phyloP scores from a whole-genome alignment of 306 rosid genomes.

The Quercus rubra region DNA sequence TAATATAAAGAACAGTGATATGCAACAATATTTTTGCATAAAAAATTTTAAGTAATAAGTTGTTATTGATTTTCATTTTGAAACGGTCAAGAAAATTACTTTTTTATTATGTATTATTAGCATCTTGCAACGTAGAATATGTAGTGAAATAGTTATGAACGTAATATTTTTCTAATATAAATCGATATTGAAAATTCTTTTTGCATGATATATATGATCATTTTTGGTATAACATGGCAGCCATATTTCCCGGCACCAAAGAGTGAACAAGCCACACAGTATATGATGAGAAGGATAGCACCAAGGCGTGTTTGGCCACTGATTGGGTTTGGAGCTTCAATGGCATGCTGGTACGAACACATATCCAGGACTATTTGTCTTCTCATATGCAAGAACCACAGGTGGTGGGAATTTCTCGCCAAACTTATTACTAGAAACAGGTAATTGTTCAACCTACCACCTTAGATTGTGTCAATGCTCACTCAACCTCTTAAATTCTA shows the following conservation, averaged over 20 bases:
- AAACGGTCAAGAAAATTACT: too few species aligned
- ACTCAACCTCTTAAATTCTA: background rate
- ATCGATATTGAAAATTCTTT: background rate
- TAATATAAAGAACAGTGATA: too few species aligned
- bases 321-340: conserved; percentile 67
- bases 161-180: too few species aligned
- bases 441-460: conserved; percentile 27
- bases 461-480: background rate
- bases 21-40: too few species aligned
- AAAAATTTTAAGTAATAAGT: too few species aligned
- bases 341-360: conserved; percentile 94
- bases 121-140: too few species aligned
- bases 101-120: too few species aligned
- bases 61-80: too few species aligned
- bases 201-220: background rate
- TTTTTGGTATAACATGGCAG: conserved; percentile 21
- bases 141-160: too few species aligned
- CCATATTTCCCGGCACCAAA: conserved; percentile 72
- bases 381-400: conserved; percentile 87
- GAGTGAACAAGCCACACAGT: conserved; percentile 65
- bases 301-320: conserved; percentile 94
- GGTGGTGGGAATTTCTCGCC: conserved; percentile 73
- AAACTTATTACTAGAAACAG: conserved; percentile 80
- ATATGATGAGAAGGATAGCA: conserved; percentile 78
- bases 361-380: conserved; percentile 77